Base-by-base conservation (phyloP, 2,329 filamentous ascomycete genomes). In the Aciculosporium take region DNA sequence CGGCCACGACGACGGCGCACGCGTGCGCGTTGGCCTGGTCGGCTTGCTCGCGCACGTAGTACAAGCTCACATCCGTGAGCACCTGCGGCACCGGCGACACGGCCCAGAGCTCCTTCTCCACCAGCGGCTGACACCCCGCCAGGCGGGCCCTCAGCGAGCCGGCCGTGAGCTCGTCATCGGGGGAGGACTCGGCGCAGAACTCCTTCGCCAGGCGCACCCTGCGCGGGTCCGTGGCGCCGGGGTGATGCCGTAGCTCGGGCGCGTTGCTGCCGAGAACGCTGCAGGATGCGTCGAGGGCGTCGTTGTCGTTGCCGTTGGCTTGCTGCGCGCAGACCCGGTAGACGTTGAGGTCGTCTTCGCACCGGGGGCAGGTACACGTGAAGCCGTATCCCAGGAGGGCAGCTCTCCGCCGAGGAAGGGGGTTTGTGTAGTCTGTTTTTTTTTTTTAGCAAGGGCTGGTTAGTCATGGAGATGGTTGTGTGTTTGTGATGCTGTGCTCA, bases 311-410 rank as follows among this genome's bases (percentile, higher is more conserved):
- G 12, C 5, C n/a, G 42, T 58, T 51, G 2, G 65, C 62, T 10
- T 63, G 68, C 2, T 30, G 39, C 40, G 61, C 57, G 52, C 65
- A 69, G 25, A 69, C 66, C 43, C 74, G 62, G 48, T 77, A 77
- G 34, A 72, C 61, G 43, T 71, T 67, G 18, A 76, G 56, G 48
- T 77, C 63, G 12, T 65, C 55, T 9, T 50, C 51, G 51, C 74
- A 78, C 25, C 71, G 65, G 10, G 46, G 52, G 44, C 74, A 78
- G 17, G 43, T 46, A 49, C 74, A 78, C 7, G 57, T 49, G 47
- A 78, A 78, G 48, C 67, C 64, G 50, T 76, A 78, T 9, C 63
- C 57, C 20, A 53, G 51, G 5, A 77, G 59, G 0, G 62, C 61
- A 37, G 62, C 48, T 38, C 58, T 61, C 37, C 74, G 64, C 32